A percentile compares a stretch with the other conserved stretches of the same genome.
Evolutionary conservation across 2,329 filamentous ascomycete genomes (phyloP).

Genomic region (Aspergillus sp.): DNA sequence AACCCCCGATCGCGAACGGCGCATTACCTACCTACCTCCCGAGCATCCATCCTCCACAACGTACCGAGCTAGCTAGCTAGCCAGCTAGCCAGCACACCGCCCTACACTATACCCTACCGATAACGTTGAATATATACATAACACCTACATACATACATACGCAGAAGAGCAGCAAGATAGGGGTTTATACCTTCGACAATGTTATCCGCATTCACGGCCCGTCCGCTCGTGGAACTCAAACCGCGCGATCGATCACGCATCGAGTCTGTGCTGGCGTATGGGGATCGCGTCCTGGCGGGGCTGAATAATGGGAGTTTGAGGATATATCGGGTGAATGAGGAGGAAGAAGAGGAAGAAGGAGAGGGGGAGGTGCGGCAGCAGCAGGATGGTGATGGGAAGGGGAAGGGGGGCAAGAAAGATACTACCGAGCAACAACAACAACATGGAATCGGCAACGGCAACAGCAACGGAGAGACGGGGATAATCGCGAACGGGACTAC

Average conservation of each 20-base stretch:
- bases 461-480: background rate
- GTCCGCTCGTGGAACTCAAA: constrained; percentile 94
- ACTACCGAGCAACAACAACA: no score
- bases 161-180: no score
- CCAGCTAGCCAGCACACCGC: background rate
- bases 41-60: background rate
- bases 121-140: background rate
- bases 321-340: constrained; percentile 86
- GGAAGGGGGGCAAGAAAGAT: background rate
- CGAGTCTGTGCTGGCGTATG: constrained; percentile 90
- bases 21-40: background rate
- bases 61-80: background rate
- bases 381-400: background rate
- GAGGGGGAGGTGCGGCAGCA: background rate
- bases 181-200: constrained; percentile 50
- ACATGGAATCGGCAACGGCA: background rate
- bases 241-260: constrained; percentile 95
- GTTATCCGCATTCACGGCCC: constrained; percentile 97
- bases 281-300: constrained; percentile 88
- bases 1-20: background rate
- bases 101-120: background rate
- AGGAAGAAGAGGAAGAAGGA: constrained; percentile 38
- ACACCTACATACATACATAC: no score
- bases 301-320: constrained; percentile 85
- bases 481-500: background rate